Evolutionary conservation across 352 stramenopile genomes (phyloP).

Genomic region (Phytopythium helicoides): DNA sequence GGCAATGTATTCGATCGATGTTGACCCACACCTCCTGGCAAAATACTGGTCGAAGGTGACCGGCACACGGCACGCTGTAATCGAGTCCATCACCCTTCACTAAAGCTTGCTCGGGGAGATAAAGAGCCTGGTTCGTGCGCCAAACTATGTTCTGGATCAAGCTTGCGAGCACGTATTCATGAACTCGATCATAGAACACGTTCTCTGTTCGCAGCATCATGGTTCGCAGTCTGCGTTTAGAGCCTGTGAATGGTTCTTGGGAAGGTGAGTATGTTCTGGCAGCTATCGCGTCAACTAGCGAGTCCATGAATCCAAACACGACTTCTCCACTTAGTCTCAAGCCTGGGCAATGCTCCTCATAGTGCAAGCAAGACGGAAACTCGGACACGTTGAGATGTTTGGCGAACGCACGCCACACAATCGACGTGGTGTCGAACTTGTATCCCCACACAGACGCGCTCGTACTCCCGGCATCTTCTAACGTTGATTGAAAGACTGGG

Average conservation of each 20-base stretch:
- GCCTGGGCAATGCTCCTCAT: slow-evolving; percentile 11
- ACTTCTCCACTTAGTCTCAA: slow-evolving; percentile 10
- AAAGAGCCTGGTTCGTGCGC: slow-evolving; percentile 26
- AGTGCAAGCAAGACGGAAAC: slow-evolving; percentile 29
- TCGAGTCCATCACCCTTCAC: not conserved
- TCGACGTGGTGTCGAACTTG: slow-evolving; percentile 38
- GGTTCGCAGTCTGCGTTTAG: not conserved
- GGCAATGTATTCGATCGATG: not conserved
- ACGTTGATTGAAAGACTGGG: slow-evolving; percentile 16
- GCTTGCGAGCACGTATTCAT: slow-evolving; percentile 33
- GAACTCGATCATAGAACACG: slow-evolving; percentile 31
- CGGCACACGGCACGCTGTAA: not conserved
- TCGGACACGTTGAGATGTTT: slow-evolving; percentile 9
- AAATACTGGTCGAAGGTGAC: not conserved
- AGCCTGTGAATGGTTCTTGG: not conserved
- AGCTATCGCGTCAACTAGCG: slow-evolving; percentile 17
- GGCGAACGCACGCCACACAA: slow-evolving; percentile 27
- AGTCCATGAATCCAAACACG: slow-evolving; percentile 36
- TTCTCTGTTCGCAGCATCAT: slow-evolving; percentile 18
- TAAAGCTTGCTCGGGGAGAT: not conserved
- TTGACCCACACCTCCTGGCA: slow-evolving; percentile 1
- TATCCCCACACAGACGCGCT: slow-evolving; percentile 27
- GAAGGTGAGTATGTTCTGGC: not conserved
- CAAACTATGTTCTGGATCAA: slow-evolving; percentile 30
- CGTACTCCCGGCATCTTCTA: slow-evolving; percentile 8